Conservation (phyloP, 176 grass and related monocot genomes). For the Canna indica region DNA sequence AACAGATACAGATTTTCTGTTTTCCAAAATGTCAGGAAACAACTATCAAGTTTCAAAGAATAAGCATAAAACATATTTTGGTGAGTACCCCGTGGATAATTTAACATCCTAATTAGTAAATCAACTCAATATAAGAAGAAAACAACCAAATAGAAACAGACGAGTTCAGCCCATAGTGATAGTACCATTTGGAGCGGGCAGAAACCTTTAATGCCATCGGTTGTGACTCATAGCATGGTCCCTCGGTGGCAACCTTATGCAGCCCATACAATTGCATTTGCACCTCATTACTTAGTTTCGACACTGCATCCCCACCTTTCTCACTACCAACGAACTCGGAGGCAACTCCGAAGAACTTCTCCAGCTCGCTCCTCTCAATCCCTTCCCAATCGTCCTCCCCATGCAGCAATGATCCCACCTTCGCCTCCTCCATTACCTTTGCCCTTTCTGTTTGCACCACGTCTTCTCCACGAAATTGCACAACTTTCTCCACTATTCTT, state of each 20-base stretch:
- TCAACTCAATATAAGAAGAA: background rate
- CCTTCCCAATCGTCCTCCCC: slow-evolving; percentile 91
- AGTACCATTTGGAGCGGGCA: slow-evolving; percentile 83
- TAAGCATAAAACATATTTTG: background rate
- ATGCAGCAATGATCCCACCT: slow-evolving; percentile 14
- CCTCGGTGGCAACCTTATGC: slow-evolving; percentile 77
- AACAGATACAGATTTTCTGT: background rate
- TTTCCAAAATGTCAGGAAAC: background rate
- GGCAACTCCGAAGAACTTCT: slow-evolving; percentile 55
- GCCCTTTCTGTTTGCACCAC: background rate
- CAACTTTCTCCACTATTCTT: background rate
- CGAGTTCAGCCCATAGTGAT: slow-evolving; percentile 20
- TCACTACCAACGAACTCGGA: slow-evolving; percentile 42
- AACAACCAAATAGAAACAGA: slow-evolving; percentile 5
- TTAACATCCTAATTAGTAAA: background rate
- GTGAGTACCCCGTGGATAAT: background rate
- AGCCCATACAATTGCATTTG: slow-evolving; percentile 72
- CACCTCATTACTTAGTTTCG: slow-evolving; percentile 46
- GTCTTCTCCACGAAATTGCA: background rate
- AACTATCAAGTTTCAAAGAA: background rate
- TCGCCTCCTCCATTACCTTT: background rate
- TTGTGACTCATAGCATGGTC: slow-evolving; percentile 67
- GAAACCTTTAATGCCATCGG: slow-evolving; percentile 72
- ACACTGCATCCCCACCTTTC: slow-evolving; percentile 36
- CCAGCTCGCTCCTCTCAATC: slow-evolving; percentile 75